Conservation (phyloP, 768 basidiomycete species). For the Trametes villosa region DNA sequence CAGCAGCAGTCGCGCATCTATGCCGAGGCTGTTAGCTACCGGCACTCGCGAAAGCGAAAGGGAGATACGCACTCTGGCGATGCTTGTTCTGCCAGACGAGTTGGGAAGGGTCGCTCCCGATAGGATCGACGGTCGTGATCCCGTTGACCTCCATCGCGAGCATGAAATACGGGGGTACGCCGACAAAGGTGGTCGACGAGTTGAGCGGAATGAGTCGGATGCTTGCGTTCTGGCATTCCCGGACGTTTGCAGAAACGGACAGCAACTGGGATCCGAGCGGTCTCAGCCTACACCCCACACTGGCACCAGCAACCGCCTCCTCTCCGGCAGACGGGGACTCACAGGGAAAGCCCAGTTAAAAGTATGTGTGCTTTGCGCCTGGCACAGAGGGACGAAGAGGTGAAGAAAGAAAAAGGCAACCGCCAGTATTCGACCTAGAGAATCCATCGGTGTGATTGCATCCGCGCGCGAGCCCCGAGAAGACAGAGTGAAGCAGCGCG, state of each 20-base stretch:
- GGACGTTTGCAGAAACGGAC: constrained; percentile 2
- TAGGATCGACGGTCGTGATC: constrained; percentile 33
- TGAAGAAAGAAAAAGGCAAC: constrained; percentile 3
- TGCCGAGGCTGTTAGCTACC: neutral
- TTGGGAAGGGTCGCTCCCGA: constrained; percentile 38
- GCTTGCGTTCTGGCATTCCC: constrained; percentile 30
- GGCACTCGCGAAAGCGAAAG: neutral
- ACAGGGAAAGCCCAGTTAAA: constrained; percentile 31
- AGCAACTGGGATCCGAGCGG: neutral
- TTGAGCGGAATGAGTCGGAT: constrained; percentile 33
- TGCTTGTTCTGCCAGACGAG: constrained; percentile 45
- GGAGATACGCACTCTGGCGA: constrained; percentile 41
- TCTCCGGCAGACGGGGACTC: neutral
- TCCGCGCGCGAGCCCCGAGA: neutral
- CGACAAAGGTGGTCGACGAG: constrained; percentile 26
- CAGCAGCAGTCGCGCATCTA: constrained; percentile 50
- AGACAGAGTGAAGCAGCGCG: neutral
- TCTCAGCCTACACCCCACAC: neutral
- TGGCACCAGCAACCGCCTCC: no score
- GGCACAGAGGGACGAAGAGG: constrained; percentile 10
- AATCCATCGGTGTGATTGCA: constrained; percentile 15
- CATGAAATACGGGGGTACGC: constrained; percentile 45
- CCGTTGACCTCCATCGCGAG: constrained; percentile 45
- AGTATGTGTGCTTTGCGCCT: constrained; percentile 16
- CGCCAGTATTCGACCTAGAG: constrained; percentile 22